A percentile compares a stretch with the other conserved stretches of the same genome.
phyloP scores from a whole-genome alignment of 495 filamentous ascomycete genomes.

The Talaromyces ruber region DNA sequence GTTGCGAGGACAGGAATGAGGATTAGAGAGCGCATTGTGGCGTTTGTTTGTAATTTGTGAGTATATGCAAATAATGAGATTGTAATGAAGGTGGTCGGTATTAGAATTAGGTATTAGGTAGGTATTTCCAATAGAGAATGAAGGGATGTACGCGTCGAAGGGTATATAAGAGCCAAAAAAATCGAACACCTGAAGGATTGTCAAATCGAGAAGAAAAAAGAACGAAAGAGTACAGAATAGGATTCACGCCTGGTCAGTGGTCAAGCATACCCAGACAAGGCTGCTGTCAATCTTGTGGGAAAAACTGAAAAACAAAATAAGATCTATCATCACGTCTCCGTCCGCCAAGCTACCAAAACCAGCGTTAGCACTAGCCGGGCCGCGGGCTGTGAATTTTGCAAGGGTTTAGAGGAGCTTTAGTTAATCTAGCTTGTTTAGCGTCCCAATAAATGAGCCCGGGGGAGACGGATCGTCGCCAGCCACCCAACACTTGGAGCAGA shows the following conservation, averaged over 20 bases:
- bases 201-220: neutral
- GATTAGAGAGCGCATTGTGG: neutral
- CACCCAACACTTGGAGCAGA: neutral
- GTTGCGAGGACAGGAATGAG: neutral
- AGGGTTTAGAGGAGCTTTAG: neutral
- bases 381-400: too few species aligned
- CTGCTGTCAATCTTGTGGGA: neutral
- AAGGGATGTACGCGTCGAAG: neutral
- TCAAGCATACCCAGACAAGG: neutral
- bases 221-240: neutral
- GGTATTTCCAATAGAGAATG: neutral
- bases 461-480: neutral
- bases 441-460: neutral
- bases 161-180: neutral
- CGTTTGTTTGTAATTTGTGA: neutral
- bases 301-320: neutral
- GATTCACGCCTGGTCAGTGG: too few species aligned
- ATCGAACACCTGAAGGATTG: neutral
- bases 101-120: neutral
- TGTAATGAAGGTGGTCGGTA: neutral
- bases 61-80: neutral
- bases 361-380: neutral
- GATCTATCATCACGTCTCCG: neutral
- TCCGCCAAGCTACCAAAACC: neutral
- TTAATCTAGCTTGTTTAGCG: neutral